Conservation (phyloP, 192 early-diverging fungal genomes). For the Dissophora ornata region DNA sequence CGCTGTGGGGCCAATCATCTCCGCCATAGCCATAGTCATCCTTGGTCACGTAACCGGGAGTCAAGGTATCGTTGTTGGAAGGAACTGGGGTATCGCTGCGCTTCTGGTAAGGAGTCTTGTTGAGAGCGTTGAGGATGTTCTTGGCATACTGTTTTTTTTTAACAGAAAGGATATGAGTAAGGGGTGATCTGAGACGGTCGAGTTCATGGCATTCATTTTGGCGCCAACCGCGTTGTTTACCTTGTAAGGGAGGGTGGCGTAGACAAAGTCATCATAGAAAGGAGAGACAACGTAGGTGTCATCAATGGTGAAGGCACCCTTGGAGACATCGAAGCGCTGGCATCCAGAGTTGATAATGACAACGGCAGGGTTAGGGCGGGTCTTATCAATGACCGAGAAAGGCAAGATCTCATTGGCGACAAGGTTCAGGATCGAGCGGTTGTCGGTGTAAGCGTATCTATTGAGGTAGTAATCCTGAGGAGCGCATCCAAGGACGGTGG, state of each 20-base stretch:
- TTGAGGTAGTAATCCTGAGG: conserved; percentile 66
- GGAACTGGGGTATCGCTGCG: conserved; percentile 10
- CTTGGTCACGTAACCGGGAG: conserved; percentile 61
- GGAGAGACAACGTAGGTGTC: conserved; percentile 59
- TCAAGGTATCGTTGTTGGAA: conserved; percentile 38
- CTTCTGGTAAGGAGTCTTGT: conserved; percentile 50
- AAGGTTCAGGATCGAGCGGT: conserved; percentile 48
- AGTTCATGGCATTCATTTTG: too few relatives aligned
- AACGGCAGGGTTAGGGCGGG: conserved; percentile 53
- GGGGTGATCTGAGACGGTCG: background rate
- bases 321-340: conserved; percentile 60
- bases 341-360: conserved; percentile 59
- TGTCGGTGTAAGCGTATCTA: conserved; percentile 50
- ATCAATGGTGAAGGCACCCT: conserved; percentile 59
- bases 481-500: conserved; percentile 54
- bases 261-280: conserved; percentile 57
- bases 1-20: conserved; percentile 61
- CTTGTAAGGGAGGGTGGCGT: conserved; percentile 47
- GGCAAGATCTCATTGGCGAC: conserved; percentile 54
- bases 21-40: conserved; percentile 63
- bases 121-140: conserved; percentile 44
- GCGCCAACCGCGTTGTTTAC: background rate
- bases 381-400: conserved; percentile 38
- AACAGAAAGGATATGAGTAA: background rate
- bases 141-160: conserved; percentile 31